Evolutionary conservation across 345 rosid genomes (phyloP).

Genomic region (Brassica rapa): DNA sequence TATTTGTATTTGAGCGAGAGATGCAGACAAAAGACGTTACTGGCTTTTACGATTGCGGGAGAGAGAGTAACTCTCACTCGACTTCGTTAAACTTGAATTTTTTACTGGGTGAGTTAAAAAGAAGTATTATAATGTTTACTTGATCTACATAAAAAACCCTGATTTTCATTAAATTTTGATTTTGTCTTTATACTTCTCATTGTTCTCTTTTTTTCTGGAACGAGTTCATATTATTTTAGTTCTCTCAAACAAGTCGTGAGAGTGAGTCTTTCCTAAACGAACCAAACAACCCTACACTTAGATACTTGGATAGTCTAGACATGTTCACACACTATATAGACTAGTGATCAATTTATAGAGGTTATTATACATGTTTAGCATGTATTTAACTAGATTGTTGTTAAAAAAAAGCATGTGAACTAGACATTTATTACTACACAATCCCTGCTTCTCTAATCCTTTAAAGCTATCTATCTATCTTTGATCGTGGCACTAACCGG

Average conservation of each 20-base stretch:
- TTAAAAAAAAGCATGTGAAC: no score
- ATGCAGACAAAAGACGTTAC: constrained; percentile 38
- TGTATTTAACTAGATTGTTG: not conserved
- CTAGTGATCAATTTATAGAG: not conserved
- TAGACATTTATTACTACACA: not conserved
- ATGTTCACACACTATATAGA: not conserved
- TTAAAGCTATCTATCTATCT: not conserved
- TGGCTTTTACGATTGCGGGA: constrained; percentile 31
- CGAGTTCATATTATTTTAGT: not conserved
- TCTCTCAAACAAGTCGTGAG: not conserved
- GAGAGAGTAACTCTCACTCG: constrained; percentile 17
- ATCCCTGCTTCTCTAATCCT: not conserved
- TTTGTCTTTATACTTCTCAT: not conserved
- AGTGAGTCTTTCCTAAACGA: not conserved
- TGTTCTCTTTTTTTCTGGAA: not conserved
- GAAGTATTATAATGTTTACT: not conserved
- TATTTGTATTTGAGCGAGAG: constrained; percentile 17
- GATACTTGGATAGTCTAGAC: not conserved
- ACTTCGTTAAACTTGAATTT: not conserved
- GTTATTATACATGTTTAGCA: not conserved
- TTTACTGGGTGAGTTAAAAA: not conserved
- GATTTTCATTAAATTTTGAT: not conserved
- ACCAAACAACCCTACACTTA: not conserved
- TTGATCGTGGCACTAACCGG: not conserved
- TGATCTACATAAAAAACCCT: constrained; percentile 7